Conservation (phyloP, 2,329 filamentous ascomycete species). For the Monosporascus sp. region DNA sequence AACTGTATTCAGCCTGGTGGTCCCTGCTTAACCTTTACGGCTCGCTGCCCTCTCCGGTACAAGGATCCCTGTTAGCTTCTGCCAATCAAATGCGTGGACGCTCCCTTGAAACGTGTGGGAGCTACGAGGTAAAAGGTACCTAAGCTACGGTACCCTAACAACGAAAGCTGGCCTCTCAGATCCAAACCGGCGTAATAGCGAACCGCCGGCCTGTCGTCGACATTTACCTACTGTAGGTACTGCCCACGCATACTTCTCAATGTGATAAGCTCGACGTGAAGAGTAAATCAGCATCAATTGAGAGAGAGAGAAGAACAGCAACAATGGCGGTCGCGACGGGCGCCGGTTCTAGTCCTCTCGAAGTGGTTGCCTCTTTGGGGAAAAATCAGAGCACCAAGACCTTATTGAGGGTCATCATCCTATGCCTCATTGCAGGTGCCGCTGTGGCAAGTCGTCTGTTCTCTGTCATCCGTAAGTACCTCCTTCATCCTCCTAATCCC, state of each 20-base stretch:
- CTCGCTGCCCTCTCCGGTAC: too few species aligned
- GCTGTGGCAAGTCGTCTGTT: constrained; percentile 92
- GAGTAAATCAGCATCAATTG: background rate
- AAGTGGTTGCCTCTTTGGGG: constrained; percentile 61
- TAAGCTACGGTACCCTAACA: too few species aligned
- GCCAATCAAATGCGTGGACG: too few species aligned
- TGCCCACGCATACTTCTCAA: background rate
- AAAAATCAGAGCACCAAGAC: constrained; percentile 77
- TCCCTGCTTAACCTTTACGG: too few species aligned
- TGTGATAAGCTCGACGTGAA: background rate
- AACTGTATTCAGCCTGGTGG: too few species aligned
- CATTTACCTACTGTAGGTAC: background rate
- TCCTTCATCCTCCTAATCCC: constrained; percentile 1
- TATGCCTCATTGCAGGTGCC: constrained; percentile 83
- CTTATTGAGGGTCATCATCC: constrained; percentile 82
- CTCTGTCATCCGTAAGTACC: constrained; percentile 85
- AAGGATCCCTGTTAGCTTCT: too few species aligned
- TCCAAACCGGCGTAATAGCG: background rate
- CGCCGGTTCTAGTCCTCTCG: constrained; percentile 21
- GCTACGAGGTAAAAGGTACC: too few species aligned
- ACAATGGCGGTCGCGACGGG: constrained; percentile 33
- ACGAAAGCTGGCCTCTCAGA: background rate
- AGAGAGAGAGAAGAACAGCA: constrained; percentile 16
- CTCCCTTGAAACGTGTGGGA: too few species aligned
- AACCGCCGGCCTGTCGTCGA: background rate